Conservation (phyloP, 2,329 filamentous ascomycete genomes). For the Triangularia setosa region DNA sequence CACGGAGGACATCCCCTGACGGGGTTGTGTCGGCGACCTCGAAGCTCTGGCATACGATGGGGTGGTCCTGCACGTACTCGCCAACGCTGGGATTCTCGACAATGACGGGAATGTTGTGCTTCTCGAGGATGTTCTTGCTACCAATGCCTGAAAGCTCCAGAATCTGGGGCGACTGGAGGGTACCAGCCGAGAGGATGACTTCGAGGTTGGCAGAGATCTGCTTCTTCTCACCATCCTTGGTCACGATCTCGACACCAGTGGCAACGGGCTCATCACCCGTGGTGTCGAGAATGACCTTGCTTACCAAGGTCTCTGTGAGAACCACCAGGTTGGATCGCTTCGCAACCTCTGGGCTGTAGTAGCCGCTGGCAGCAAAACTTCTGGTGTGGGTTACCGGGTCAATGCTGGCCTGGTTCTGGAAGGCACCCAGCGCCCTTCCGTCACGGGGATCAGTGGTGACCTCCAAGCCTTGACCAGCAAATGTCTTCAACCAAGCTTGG, state of each 20-base stretch:
- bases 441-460: slow-evolving; percentile 32
- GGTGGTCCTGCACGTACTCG: slow-evolving; percentile 44
- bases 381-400: slow-evolving; percentile 22
- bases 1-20: slow-evolving; percentile 34
- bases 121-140: slow-evolving; percentile 37
- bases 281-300: slow-evolving; percentile 31
- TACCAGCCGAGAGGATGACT: slow-evolving; percentile 41
- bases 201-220: slow-evolving; percentile 27
- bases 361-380: slow-evolving; percentile 32
- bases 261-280: slow-evolving; percentile 27
- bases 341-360: slow-evolving; percentile 33
- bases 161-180: slow-evolving; percentile 35
- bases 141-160: slow-evolving; percentile 37
- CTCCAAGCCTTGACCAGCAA: slow-evolving; percentile 32
- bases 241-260: slow-evolving; percentile 32
- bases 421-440: slow-evolving; percentile 19
- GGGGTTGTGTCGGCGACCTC: slow-evolving; percentile 39
- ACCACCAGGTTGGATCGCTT: slow-evolving; percentile 34
- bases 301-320: slow-evolving; percentile 32
- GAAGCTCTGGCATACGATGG: slow-evolving; percentile 35
- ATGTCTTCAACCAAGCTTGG: slow-evolving; percentile 37
- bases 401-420: slow-evolving; percentile 23
- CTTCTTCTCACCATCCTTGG: slow-evolving; percentile 25
- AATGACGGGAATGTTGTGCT: slow-evolving; percentile 35
- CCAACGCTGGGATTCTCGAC: slow-evolving; percentile 44